Evolutionary conservation across 129 eudicot genomes (phyloP).

Genomic region (Chrysanthemum makinoi): DNA sequence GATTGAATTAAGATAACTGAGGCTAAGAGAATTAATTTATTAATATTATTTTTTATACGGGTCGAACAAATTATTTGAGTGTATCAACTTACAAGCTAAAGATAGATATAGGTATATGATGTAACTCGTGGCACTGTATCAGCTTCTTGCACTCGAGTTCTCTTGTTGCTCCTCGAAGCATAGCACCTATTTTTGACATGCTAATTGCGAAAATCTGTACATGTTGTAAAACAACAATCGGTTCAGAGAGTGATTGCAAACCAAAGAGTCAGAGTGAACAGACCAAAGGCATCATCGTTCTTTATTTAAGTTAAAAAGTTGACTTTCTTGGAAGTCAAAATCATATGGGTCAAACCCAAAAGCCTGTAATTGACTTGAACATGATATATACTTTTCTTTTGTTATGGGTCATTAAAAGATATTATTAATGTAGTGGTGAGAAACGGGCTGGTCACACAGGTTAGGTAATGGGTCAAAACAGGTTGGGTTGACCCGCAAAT

Average conservation of each 20-base stretch:
- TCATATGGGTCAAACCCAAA: conserved; percentile 26
- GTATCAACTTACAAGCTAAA: conserved; percentile 31
- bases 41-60: too few relatives aligned
- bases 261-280: conserved; percentile 27
- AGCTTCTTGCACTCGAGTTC: too few relatives aligned
- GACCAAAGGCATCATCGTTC: conserved; percentile 17
- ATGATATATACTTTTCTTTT: conserved; percentile 24
- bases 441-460: background rate
- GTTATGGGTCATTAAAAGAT: background rate
- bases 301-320: conserved; percentile 36
- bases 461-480: background rate
- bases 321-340: conserved; percentile 29
- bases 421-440: background rate
- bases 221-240: background rate
- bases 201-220: too few relatives aligned
- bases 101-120: too few relatives aligned
- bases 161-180: too few relatives aligned
- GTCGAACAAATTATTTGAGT: too few relatives aligned
- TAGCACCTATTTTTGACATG: too few relatives aligned
- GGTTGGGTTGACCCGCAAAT: background rate
- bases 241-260: conserved; percentile 25
- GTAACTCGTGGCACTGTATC: too few relatives aligned
- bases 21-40: too few relatives aligned
- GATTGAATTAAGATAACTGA: too few relatives aligned
- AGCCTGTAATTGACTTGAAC: conserved; percentile 65